Evolutionary conservation across 768 basidiomycete species (phyloP).

Genomic region (Hirschioporus abietinus): DNA sequence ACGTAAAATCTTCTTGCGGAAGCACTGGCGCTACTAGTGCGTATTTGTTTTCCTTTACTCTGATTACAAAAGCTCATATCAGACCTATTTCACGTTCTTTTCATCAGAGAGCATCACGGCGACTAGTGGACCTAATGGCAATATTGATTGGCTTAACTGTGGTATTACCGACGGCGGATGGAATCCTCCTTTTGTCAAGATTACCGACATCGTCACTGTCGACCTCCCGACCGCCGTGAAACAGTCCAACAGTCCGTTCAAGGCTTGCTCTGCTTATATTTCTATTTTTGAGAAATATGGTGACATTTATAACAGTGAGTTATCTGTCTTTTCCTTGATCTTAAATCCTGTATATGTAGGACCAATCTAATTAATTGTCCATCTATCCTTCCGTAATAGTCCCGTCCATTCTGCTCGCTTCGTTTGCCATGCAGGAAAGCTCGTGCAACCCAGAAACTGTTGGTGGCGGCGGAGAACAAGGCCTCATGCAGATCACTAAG

Average conservation of each 20-base stretch:
- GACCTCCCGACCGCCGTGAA: constrained; percentile 45
- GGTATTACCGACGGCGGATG: constrained; percentile 61
- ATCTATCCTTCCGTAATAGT: constrained; percentile 28
- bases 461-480: constrained; percentile 79
- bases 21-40: constrained; percentile 44
- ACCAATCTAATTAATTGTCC: background rate
- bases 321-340: constrained; percentile 4
- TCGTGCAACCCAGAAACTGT: constrained; percentile 60
- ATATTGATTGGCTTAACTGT: constrained; percentile 74
- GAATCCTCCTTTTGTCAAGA: constrained; percentile 59
- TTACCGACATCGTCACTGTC: constrained; percentile 45
- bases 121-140: constrained; percentile 62
- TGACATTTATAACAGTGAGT: constrained; percentile 35
- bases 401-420: constrained; percentile 73
- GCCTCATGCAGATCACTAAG: constrained; percentile 78
- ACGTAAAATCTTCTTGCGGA: constrained; percentile 40
- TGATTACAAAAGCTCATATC: background rate
- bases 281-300: constrained; percentile 56
- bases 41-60: constrained; percentile 12
- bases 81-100: constrained; percentile 7
- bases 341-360: constrained; percentile 1
- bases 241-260: constrained; percentile 49
- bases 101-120: constrained; percentile 41
- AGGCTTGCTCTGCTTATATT: constrained; percentile 47
- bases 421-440: constrained; percentile 88